Conservation (phyloP, 202 grass and related monocot species). For the Carex arenaria region DNA sequence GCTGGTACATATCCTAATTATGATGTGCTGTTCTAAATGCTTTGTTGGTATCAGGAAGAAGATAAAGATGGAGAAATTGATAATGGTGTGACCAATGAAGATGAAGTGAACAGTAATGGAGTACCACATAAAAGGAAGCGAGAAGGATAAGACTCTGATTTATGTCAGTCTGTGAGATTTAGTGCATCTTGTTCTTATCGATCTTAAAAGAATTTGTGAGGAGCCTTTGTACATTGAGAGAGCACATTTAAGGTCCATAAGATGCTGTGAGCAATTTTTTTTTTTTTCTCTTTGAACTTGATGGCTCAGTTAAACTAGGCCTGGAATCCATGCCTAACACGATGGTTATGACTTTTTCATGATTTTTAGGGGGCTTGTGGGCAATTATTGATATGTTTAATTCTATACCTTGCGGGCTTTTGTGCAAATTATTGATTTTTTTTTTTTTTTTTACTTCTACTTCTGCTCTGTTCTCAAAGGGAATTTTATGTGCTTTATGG, state of each 20-base stretch:
- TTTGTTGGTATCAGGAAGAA: constrained; percentile 29
- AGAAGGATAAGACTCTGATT: constrained; percentile 14
- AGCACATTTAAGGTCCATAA: neutral
- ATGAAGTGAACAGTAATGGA: constrained; percentile 32
- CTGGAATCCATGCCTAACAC: neutral
- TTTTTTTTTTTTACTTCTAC: neutral
- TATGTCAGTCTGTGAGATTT: neutral
- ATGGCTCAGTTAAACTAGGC: neutral
- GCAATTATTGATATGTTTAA: constrained; percentile 7
- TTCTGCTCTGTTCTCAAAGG: neutral
- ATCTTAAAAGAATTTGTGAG: neutral
- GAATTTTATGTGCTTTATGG: neutral
- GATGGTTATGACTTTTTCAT: neutral
- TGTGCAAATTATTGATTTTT: neutral
- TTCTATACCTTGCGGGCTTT: neutral
- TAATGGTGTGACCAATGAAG: constrained; percentile 20
- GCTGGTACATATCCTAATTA: neutral
- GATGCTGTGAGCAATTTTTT: neutral
- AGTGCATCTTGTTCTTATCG: neutral
- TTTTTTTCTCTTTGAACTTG: neutral
- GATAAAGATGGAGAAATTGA: constrained; percentile 42
- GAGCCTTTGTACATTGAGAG: neutral
- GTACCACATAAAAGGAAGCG: constrained; percentile 60
- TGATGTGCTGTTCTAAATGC: neutral
- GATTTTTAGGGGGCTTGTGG: neutral